Evolutionary conservation across 108 stramenopile species (phyloP), one percentile per base, ranked within the genome.

Genomic region (Nitzschia palea): DNA sequence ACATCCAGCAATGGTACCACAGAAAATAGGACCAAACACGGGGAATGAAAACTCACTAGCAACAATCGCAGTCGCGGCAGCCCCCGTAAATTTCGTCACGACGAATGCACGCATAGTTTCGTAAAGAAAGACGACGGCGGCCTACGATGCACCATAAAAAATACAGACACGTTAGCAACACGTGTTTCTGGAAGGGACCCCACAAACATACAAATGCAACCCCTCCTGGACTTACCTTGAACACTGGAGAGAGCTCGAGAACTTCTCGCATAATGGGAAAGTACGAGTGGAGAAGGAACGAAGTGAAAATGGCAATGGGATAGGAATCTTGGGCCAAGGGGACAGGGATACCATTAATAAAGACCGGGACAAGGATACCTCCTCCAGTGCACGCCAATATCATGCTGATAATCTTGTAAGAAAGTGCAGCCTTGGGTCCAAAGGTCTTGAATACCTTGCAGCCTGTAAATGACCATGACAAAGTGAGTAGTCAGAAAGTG

Each of bases 1-100:
- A 62, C 90, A 93, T 22, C 95, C 95, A 56, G 78, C 81, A 55
- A 93, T 76, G 9, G 92, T 74, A 27, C 95, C 95, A 67, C 95
- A 96, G 60, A 96, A 77, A 48, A 96, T 96, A 8, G 95, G 95
- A 47, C 92, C 95, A 62, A 92, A 96, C 10, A 96, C 29, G 10
- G 95, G 70, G 55, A 92, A 85, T 27, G 79, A 76, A 70, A 93
- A 93, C 30, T 81, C 62, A 23, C 75, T 78, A 20, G 95, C 54
- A 12, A 90, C 64, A 68, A 93, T 91, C 10, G 84, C 65, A 55
- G 71, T 42, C 22, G 80, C 85, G 2, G 92, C 88, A 12, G 86
- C 84, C 17, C 18, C 43, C 14, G 75, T 80, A 14, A 93, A 57
- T 23, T 85, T 89, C 29, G 70, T 32, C 12, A 96, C 95, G 45